Conservation (phyloP, 495 filamentous ascomycete species). For the Peziza echinospora region DNA sequence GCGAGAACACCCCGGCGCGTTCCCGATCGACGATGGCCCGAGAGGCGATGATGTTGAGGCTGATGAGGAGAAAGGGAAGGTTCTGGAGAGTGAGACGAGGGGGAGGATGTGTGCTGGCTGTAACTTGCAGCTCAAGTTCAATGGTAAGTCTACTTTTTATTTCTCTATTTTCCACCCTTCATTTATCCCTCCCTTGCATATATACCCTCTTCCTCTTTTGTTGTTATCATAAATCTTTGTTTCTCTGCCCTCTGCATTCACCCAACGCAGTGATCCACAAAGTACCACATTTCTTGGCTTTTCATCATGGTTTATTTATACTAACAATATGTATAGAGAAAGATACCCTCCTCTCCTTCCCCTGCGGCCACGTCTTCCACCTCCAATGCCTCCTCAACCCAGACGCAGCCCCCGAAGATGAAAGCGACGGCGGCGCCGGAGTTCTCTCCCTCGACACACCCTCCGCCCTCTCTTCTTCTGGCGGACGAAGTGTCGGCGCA, state of each 20-base stretch:
- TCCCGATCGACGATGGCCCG: conserved; percentile 1
- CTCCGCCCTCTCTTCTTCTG: conserved; percentile 1
- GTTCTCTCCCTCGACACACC: background rate
- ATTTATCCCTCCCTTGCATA: too few species aligned
- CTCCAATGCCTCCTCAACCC: conserved; percentile 48
- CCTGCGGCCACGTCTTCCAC: conserved; percentile 83
- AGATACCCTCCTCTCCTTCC: conserved; percentile 71
- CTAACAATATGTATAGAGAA: conserved; percentile 28
- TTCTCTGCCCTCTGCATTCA: too few species aligned
- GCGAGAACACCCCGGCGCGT: conserved; percentile 24
- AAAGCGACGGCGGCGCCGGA: conserved; percentile 15
- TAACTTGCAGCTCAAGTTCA: conserved; percentile 10
- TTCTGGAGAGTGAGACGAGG: conserved; percentile 17
- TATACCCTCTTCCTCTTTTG: too few species aligned
- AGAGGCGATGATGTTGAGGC: conserved; percentile 1
- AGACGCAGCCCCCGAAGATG: conserved; percentile 22
- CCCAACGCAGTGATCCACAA: too few species aligned
- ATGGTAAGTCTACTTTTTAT: conserved; percentile 26
- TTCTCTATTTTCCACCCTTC: conserved; percentile 52
- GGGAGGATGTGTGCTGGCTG: conserved; percentile 18
- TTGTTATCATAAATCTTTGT: too few species aligned
- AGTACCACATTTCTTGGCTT: too few species aligned
- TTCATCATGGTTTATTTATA: conserved; percentile 23
- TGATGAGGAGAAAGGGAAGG: conserved; percentile 9
- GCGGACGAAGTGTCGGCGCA: conserved; percentile 44